These are phyloP conservation scores for Hymenoscyphus fructigenus DNA, from an alignment of 2,329 filamentous ascomycete genomes.

Conservation along the genomic window DNA sequence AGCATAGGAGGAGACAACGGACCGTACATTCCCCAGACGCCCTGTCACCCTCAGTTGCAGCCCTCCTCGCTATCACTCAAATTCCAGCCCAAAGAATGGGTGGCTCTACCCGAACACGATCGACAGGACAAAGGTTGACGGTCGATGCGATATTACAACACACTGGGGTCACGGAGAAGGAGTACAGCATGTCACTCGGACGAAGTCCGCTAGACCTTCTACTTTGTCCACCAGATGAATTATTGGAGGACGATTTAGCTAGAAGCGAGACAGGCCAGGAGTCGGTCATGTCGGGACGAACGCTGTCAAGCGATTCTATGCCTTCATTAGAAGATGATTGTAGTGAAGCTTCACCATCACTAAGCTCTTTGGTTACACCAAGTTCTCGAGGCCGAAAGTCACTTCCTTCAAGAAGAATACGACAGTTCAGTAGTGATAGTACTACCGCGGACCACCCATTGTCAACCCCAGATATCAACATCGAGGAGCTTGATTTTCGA, in stretches of 20 bases:
- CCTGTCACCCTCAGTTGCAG: slow-evolving; percentile 59
- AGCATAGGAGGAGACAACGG: slow-evolving; percentile 30
- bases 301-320: slow-evolving; percentile 60
- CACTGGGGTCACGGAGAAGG: slow-evolving; percentile 51
- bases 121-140: slow-evolving; percentile 44
- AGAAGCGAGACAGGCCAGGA: slow-evolving; percentile 53
- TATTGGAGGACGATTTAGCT: slow-evolving; percentile 46
- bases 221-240: slow-evolving; percentile 59
- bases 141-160: slow-evolving; percentile 56
- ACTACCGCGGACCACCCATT: slow-evolving; percentile 53
- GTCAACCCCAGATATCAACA: slow-evolving; percentile 40
- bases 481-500: slow-evolving; percentile 50
- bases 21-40: slow-evolving; percentile 52
- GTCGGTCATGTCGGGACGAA: slow-evolving; percentile 53
- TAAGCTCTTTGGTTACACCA: slow-evolving; percentile 32
- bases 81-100: slow-evolving; percentile 50
- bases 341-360: slow-evolving; percentile 34
- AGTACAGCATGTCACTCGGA: slow-evolving; percentile 53
- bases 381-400: slow-evolving; percentile 41
- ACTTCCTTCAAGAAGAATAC: slow-evolving; percentile 48
- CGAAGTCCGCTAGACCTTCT: slow-evolving; percentile 59
- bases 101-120: slow-evolving; percentile 21
- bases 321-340: slow-evolving; percentile 57
- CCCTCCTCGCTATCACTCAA: slow-evolving; percentile 59
- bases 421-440: slow-evolving; percentile 56